Evolutionary conservation across 257 asterid species (phyloP), one percentile per base, ranked within the genome.

Genomic region (Solanum pennellii): DNA sequence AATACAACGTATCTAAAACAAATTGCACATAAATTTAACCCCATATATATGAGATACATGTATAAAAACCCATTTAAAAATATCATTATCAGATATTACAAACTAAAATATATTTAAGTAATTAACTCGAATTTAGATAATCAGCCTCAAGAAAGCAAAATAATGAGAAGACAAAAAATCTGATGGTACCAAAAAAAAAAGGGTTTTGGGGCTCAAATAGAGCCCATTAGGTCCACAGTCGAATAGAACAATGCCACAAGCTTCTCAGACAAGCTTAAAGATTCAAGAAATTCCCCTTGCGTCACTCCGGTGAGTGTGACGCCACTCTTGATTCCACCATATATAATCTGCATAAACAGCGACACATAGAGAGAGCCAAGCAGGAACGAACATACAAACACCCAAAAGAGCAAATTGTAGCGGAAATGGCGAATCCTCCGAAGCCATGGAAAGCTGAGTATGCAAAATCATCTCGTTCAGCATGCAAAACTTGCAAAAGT

Each of bases 401-500:
- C 25, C 66, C 20, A 45, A 65, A 77, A 68, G 29, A 73, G 49
- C n/a, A 73, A 47, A 33, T 27, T 62, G 76, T 27, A 29, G 68
- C 25, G 60, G 77, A 42, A 91, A 97, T 97, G 99, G 96, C 98
- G 89, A 95, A 85, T 92, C 96, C 98, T 88, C 95, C 94, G 33
- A 94, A 95, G 93, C 93, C 98, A 39, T 97, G 99, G 99, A 95
- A 92, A 87, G 95, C 93, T 47, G 99, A 96, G 89, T 97, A 97
- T 76, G 99, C 99, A 0, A 96, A 97, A 92, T 96, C 99, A 13
- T 92, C 98, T 27, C 92, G 99, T 90, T 92, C 99, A 0, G 47
- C 60, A 68, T 97, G 99, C 96, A 97, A 92, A 88, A 92, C 97
- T 88, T 97, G 99, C 93, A 95, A 91, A 92, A 89, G 94, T 42